Percentiles rank a stretch among this genome's conserved stretches.
phyloP scores from a whole-genome alignment of 495 filamentous ascomycete species.

The Collariella sp. region DNA sequence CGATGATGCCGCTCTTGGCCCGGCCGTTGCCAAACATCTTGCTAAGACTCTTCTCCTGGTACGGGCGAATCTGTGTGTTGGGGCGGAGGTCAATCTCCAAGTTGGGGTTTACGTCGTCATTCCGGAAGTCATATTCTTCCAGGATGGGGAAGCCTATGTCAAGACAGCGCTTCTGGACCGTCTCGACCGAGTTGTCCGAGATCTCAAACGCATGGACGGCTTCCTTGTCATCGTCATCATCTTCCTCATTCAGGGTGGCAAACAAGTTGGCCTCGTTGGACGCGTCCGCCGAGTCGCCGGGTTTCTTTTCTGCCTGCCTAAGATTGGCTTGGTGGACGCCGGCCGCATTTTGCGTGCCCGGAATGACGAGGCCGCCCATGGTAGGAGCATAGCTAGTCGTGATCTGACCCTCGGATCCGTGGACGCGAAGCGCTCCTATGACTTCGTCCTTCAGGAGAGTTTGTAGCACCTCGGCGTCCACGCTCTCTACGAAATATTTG shows the following conservation, averaged over 20 bases:
- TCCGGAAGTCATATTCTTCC: conserved; percentile 97
- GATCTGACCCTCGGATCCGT: conserved; percentile 51
- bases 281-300: conserved; percentile 16
- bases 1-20: conserved; percentile 95
- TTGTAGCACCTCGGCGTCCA: conserved; percentile 77
- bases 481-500: conserved; percentile 85
- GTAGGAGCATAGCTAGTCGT: conserved; percentile 75
- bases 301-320: conserved; percentile 28
- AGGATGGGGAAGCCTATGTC: conserved; percentile 78
- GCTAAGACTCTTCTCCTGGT: conserved; percentile 92
- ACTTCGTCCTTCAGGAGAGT: conserved; percentile 56
- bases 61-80: conserved; percentile 74
- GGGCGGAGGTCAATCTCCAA: conserved; percentile 87
- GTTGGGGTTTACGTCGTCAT: conserved; percentile 79
- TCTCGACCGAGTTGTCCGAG: conserved; percentile 62
- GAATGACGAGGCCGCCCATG: conserved; percentile 85
- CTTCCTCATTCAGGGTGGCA: conserved; percentile 64
- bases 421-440: conserved; percentile 40
- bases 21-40: conserved; percentile 99
- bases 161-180: conserved; percentile 81
- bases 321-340: conserved; percentile 60
- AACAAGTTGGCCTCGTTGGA: conserved; percentile 33
- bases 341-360: conserved; percentile 87
- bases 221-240: conserved; percentile 82
- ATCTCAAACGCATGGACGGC: conserved; percentile 97